phyloP scores from a whole-genome alignment of 1,139 yeast species.

The Saccharomyces hybrid region DNA sequence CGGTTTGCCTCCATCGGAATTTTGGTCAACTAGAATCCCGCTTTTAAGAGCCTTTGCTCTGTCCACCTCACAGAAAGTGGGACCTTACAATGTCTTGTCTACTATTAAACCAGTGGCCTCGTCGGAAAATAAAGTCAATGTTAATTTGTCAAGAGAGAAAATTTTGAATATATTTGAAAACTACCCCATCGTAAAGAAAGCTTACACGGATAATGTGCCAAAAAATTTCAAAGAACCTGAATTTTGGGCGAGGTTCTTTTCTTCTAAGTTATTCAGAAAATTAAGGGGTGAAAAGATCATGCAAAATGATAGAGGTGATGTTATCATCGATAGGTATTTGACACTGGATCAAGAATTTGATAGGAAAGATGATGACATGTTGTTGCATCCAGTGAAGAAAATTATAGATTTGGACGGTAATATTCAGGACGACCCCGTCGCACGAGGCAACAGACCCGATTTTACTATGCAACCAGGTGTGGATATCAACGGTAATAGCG shows the following conservation, averaged over 20 bases:
- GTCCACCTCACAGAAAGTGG: constrained; percentile 74
- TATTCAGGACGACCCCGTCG: constrained; percentile 70
- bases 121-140: constrained; percentile 84
- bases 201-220: constrained; percentile 87
- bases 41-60: constrained; percentile 79
- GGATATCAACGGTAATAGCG: constrained; percentile 39
- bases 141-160: constrained; percentile 83
- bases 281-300: constrained; percentile 82
- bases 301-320: constrained; percentile 73
- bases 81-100: constrained; percentile 89
- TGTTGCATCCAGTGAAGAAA: constrained; percentile 43
- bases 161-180: constrained; percentile 87
- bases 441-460: constrained; percentile 76
- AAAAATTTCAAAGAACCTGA: constrained; percentile 73
- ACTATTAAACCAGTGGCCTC: constrained; percentile 91
- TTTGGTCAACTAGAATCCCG: constrained; percentile 83
- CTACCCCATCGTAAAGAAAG: constrained; percentile 86
- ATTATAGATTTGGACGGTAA: constrained; percentile 75
- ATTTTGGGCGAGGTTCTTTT: constrained; percentile 95
- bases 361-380: constrained; percentile 33
- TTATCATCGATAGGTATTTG: constrained; percentile 75
- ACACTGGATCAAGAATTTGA: constrained; percentile 48
- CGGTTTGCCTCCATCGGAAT: constrained; percentile 70
- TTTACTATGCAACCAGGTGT: constrained; percentile 74
- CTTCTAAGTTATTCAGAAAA: constrained; percentile 78